These are phyloP conservation scores for Pilatotrama ljubarskyi DNA, from an alignment of 768 basidiomycete species.

Conservation along the genomic window DNA sequence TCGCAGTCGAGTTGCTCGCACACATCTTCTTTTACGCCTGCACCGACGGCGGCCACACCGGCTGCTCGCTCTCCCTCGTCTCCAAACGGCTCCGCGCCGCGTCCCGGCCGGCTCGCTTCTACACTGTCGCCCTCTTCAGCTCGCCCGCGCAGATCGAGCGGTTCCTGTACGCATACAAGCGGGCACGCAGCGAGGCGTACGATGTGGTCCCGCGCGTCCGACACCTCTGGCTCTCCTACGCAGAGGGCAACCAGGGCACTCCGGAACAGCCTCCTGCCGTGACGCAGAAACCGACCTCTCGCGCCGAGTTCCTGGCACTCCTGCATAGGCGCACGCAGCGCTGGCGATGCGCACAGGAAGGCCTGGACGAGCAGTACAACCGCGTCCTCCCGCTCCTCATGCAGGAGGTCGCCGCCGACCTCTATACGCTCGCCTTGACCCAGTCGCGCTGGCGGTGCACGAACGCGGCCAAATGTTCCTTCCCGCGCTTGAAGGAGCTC, in stretches of 20 bases:
- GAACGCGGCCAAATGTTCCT: slow-evolving; percentile 7
- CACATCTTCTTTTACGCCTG: slow-evolving; percentile 33
- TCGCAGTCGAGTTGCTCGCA: slow-evolving; percentile 30
- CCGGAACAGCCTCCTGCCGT: background rate
- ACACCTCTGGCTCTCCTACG: slow-evolving; percentile 19
- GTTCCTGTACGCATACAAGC: slow-evolving; percentile 5
- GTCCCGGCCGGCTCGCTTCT: slow-evolving; percentile 24
- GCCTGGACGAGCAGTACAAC: slow-evolving; percentile 19
- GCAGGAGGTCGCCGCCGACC: slow-evolving; percentile 6
- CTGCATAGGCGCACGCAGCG: slow-evolving; percentile 10
- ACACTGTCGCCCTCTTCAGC: slow-evolving; percentile 9
- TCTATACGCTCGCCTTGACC: slow-evolving; percentile 9
- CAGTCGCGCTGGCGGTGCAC: slow-evolving; percentile 15
- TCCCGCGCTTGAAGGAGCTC: slow-evolving; percentile 15
- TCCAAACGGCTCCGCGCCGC: slow-evolving; percentile 31
- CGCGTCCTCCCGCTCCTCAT: slow-evolving; percentile 19
- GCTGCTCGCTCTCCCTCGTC: slow-evolving; percentile 31
- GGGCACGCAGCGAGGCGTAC: background rate
- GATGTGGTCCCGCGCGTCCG: slow-evolving; percentile 15
- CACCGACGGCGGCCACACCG: slow-evolving; percentile 32
- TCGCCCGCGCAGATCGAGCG: slow-evolving; percentile 3
- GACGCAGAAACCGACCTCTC: background rate
- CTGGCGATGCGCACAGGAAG: slow-evolving; percentile 9
- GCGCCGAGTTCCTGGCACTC: slow-evolving; percentile 12
- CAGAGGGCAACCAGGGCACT: background rate